These are phyloP conservation scores for Naganishia onofrii DNA, from an alignment of 768 basidiomycete genomes.

Conservation along the genomic window DNA sequence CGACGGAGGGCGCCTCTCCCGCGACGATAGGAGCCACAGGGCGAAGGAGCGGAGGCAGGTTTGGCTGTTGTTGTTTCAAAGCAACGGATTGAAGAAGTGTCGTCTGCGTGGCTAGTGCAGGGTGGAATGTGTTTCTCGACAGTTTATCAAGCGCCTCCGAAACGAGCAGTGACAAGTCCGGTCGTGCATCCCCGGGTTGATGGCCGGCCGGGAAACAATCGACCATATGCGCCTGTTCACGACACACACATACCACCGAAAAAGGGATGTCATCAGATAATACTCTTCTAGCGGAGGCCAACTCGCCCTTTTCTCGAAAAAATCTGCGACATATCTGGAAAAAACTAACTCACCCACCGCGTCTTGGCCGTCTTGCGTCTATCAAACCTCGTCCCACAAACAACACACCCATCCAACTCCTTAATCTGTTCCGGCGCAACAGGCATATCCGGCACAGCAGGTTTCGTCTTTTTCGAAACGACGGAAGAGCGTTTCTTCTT, in stretches of 20 bases:
- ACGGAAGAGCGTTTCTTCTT: background rate
- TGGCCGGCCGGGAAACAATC: conserved; percentile 13
- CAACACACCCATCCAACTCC: conserved; percentile 28
- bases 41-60: background rate
- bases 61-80: background rate
- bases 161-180: conserved; percentile 16
- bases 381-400: conserved; percentile 25
- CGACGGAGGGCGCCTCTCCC: background rate
- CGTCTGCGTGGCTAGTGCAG: conserved; percentile 13
- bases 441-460: conserved; percentile 17
- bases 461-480: conserved; percentile 10
- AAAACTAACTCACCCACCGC: conserved; percentile 26
- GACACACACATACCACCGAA: too few species aligned
- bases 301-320: too few species aligned
- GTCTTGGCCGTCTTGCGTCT: conserved; percentile 27
- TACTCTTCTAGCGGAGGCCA: too few species aligned
- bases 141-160: conserved; percentile 18
- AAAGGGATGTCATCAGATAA: too few species aligned
- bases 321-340: too few species aligned
- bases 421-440: conserved; percentile 24
- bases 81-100: conserved; percentile 26
- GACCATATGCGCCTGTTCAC: conserved; percentile 21
- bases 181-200: background rate
- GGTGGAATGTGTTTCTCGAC: background rate
- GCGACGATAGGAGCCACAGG: background rate